A percentile compares a stretch with the other conserved stretches of the same genome.
Evolutionary conservation across 768 basidiomycete species (phyloP).

Genomic region (Boletellus ananiceps): DNA sequence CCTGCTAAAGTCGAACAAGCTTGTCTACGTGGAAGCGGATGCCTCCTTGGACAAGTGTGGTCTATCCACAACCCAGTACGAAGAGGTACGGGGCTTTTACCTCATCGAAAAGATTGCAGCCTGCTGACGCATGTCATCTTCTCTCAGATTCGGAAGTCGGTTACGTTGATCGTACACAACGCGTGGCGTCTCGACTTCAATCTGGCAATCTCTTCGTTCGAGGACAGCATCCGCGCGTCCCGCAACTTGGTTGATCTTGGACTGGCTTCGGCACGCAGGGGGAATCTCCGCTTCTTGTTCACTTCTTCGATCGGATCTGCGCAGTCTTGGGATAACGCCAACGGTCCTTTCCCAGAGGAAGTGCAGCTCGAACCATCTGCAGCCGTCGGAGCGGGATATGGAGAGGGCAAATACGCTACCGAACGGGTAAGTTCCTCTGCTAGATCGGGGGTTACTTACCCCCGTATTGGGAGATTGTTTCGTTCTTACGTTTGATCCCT

Average conservation of each 20-base stretch:
- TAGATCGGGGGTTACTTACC: not conserved
- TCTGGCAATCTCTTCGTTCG: conserved; percentile 38
- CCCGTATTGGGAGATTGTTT: not conserved
- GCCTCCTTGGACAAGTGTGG: conserved; percentile 29
- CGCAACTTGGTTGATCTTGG: conserved; percentile 35
- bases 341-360: conserved; percentile 35
- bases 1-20: conserved; percentile 29
- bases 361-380: conserved; percentile 27
- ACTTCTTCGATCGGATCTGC: conserved; percentile 39
- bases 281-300: conserved; percentile 34
- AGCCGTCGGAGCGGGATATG: conserved; percentile 42
- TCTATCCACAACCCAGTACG: conserved; percentile 18
- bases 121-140: not conserved
- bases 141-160: conserved; percentile 28
- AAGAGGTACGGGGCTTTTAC: conserved; percentile 7
- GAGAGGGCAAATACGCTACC: conserved; percentile 42
- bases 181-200: conserved; percentile 47
- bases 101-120: not conserved
- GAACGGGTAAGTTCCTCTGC: conserved; percentile 30
- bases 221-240: conserved; percentile 36
- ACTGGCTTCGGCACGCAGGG: conserved; percentile 23
- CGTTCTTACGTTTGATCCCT: not conserved
- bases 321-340: conserved; percentile 26
- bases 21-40: conserved; percentile 39
- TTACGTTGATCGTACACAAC: conserved; percentile 38